Base-by-base conservation (phyloP, 2,329 filamentous ascomycete species). In the Nothopassalora personata region DNA sequence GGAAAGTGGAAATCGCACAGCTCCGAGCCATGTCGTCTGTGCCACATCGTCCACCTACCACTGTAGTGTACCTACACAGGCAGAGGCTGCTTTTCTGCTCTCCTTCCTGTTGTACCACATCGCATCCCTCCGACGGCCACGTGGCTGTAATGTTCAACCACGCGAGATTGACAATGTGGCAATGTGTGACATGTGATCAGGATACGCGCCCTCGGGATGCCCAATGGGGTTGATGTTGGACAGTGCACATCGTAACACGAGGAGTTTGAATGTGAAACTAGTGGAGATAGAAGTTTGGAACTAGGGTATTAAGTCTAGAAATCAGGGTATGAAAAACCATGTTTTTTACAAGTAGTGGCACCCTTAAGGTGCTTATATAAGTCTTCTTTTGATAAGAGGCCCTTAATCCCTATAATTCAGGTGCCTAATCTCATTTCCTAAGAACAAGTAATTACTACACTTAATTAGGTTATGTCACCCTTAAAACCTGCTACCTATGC, bases 231-330 rank as follows among this genome's bases (percentile, higher is more conserved):
- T 27, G 27, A 18, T 50, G 49, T 49, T 53, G 56, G 53, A 53
- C 49, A 53, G 19, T 58, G 56, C 50, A 50, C 33, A 46, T 8
- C 23, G 34, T 28, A 18, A 45, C 51, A 39, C 51, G 28, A 49
- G 46, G 19, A 23, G 2, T 23, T 23, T 23, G 23, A 23, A n/a
- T n/a, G n/a, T n/a, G n/a, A n/a, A n/a, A n/a, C n/a, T n/a, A n/a
- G n/a, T n/a, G n/a, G n/a, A n/a, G n/a, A n/a, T n/a, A n/a, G n/a
- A n/a, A n/a, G n/a, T n/a, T n/a, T n/a, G n/a, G n/a, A n/a, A n/a
- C n/a, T n/a, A n/a, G n/a, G n/a, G n/a, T n/a, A n/a, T n/a, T n/a
- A n/a, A n/a, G n/a, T n/a, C n/a, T n/a, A n/a, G n/a, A n/a, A n/a
- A n/a, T n/a, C n/a, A n/a, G n/a, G n/a, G n/a, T n/a, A n/a, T n/a